Evolutionary conservation across 345 rosid genomes (phyloP), one percentile per base, ranked within the genome.

Genomic region (Populus simonii): DNA sequence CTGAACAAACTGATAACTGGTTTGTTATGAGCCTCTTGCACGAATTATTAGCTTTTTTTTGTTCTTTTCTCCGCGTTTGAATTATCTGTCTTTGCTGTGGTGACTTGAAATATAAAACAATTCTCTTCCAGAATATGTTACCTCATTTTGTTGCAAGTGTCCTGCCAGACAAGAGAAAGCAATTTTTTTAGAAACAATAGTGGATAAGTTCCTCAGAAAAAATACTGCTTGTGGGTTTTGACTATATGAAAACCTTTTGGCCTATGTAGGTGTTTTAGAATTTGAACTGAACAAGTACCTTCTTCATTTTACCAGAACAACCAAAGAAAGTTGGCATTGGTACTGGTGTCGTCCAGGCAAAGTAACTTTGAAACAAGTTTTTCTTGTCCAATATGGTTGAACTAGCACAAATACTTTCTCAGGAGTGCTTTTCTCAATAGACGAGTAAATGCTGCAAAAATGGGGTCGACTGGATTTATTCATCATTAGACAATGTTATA

Each of bases 371-470:
- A 33, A 7, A 49, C 25, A 31, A 31, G 39, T 47, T 75, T 47
- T 75, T 15, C 49, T 35, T 20, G 47, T 49, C 71, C 61, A 31
- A n/a, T 12, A 75, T 47, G 61, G 31, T 66, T 66, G 13, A 47
- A 31, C 72, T 31, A 20, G 71, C 25, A 23, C 33, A 41, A 71
- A 39, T 57, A 35, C 69, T 61, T 27, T 25, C 57, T 16, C 22
- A 68, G 59, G 38, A 41, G 55, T 63, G 33, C 20, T 62, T 65
- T 45, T 55, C 57, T 9, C 39, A 15, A 27, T 33, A 29, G 16
- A 76, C 59, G 70, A 72, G 36, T 66, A 66, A 38, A 55, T 67
- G 70, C 15, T 59, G 63, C 47, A 31, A 65, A 55, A 43, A 45
- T 65, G 51, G 73, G 38, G 29, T 29, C 53, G 39, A 7, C 49